A percentile compares a stretch with the other conserved stretches of the same genome.
phyloP scores from a whole-genome alignment of 1,284 basidiomycete genomes.

The Moesziomyces globuligerus region DNA sequence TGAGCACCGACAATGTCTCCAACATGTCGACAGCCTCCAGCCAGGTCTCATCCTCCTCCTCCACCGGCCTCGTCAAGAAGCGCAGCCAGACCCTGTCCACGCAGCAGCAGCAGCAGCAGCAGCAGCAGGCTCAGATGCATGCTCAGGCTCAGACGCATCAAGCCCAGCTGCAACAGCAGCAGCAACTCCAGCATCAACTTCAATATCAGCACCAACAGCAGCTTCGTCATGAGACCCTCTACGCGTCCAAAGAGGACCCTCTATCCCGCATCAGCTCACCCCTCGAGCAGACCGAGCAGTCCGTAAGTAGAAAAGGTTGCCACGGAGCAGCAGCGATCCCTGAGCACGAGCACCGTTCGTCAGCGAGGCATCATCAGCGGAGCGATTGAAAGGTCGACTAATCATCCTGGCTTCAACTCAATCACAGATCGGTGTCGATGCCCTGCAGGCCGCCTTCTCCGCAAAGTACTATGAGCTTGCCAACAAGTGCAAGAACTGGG shows the following conservation, averaged over 20 bases:
- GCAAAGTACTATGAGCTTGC: conserved; percentile 57
- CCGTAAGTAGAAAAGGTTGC: not conserved
- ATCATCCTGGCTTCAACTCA: no score
- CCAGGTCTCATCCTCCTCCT: conserved; percentile 36
- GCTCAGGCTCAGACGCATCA: conserved; percentile 10
- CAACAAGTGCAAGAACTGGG: conserved; percentile 62
- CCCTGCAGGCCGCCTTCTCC: conserved; percentile 52
- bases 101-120: conserved; percentile 9
- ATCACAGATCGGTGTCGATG: conserved; percentile 50
- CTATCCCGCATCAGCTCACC: conserved; percentile 15
- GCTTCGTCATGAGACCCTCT: conserved; percentile 9
- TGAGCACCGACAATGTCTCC: conserved; percentile 30
- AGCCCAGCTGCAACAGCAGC: conserved; percentile 21
- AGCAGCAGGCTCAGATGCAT: conserved; percentile 9
- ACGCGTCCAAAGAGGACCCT: conserved; percentile 1
- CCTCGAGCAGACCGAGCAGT: conserved; percentile 16
- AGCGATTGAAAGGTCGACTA: no score
- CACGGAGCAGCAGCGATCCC: no score
- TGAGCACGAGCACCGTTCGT: no score
- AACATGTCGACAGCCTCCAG: conserved; percentile 33
- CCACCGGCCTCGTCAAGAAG: conserved; percentile 22
- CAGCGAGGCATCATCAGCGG: no score
- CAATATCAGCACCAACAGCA: conserved; percentile 25
- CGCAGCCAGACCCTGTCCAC: conserved; percentile 26
- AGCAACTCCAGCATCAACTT: conserved; percentile 17